phyloP scores from a whole-genome alignment of 129 eudicot genomes.

The Dittrichia graveolens region DNA sequence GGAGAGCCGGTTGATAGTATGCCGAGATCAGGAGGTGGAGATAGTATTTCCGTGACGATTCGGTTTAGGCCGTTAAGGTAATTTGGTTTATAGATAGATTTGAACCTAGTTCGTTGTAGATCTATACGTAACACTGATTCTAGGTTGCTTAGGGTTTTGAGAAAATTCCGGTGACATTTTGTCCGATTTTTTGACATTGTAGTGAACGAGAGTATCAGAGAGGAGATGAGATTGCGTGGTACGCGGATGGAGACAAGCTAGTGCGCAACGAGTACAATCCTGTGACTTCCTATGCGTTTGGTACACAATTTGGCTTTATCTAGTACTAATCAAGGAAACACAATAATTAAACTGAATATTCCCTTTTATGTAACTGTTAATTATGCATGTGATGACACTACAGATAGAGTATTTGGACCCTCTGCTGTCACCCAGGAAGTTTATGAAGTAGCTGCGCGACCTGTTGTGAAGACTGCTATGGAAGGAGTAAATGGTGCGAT shows the following conservation, averaged over 20 bases:
- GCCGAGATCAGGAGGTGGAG: constrained; percentile 72
- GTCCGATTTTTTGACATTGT: constrained; percentile 34
- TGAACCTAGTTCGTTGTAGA: constrained; percentile 27
- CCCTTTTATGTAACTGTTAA: constrained; percentile 7
- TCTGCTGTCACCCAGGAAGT: constrained; percentile 79
- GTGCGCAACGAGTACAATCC: constrained; percentile 94
- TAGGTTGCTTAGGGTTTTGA: constrained; percentile 39
- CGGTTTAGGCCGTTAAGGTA: constrained; percentile 94
- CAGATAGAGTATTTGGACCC: constrained; percentile 91
- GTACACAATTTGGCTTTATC: constrained; percentile 39
- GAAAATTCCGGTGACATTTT: constrained; percentile 26
- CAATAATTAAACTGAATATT: constrained; percentile 11
- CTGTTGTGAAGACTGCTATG: constrained; percentile 94
- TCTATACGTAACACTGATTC: constrained; percentile 14
- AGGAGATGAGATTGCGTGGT: constrained; percentile 94
- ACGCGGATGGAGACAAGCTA: constrained; percentile 76
- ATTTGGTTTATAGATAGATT: constrained; percentile 26
- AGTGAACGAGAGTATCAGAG: constrained; percentile 88
- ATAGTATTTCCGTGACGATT: constrained; percentile 87
- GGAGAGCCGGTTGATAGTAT: constrained; percentile 55
- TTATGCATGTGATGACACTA: constrained; percentile 26
- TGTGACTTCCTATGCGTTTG: constrained; percentile 85
- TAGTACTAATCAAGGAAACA: background rate
- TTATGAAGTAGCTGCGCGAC: constrained; percentile 94
- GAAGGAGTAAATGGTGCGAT: constrained; percentile 90